These are phyloP conservation scores for Tulasnella sp. DNA, from an alignment of 768 basidiomycete genomes.

Conservation along the genomic window DNA sequence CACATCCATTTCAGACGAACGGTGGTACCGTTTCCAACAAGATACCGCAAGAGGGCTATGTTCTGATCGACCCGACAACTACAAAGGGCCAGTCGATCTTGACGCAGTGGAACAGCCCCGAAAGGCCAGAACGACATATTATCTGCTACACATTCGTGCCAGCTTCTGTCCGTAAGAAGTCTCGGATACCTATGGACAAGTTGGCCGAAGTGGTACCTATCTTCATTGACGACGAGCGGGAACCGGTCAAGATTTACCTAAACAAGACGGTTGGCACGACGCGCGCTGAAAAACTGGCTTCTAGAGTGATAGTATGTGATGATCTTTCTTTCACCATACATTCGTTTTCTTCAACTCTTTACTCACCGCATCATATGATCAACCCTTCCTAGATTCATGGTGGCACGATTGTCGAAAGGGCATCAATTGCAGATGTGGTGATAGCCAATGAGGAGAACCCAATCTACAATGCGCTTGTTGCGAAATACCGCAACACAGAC, in stretches of 20 bases:
- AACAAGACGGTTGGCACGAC: neutral
- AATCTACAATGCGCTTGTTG: neutral
- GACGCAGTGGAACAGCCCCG: neutral
- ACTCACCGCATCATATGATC: too few species aligned
- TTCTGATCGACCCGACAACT: conserved; percentile 4
- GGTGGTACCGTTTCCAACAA: conserved; percentile 1
- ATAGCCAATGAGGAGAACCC: neutral
- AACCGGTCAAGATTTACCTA: neutral
- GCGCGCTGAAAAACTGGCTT: too few species aligned
- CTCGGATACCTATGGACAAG: neutral
- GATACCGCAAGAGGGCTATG: conserved; percentile 2
- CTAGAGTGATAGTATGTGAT: too few species aligned
- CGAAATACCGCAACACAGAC: conserved; percentile 1
- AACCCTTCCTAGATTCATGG: neutral
- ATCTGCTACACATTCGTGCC: conserved; percentile 9
- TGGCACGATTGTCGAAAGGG: neutral
- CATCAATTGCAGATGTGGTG: neutral
- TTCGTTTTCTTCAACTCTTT: too few species aligned
- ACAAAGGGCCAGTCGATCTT: neutral
- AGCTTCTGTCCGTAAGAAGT: neutral
- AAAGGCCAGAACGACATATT: conserved; percentile 7
- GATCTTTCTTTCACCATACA: too few species aligned
- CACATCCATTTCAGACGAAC: neutral
- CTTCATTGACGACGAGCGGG: neutral
- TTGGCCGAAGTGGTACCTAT: neutral